Evolutionary conservation across 768 basidiomycete species (phyloP), one percentile per base, ranked within the genome.

Genomic region (Mycena crocata): DNA sequence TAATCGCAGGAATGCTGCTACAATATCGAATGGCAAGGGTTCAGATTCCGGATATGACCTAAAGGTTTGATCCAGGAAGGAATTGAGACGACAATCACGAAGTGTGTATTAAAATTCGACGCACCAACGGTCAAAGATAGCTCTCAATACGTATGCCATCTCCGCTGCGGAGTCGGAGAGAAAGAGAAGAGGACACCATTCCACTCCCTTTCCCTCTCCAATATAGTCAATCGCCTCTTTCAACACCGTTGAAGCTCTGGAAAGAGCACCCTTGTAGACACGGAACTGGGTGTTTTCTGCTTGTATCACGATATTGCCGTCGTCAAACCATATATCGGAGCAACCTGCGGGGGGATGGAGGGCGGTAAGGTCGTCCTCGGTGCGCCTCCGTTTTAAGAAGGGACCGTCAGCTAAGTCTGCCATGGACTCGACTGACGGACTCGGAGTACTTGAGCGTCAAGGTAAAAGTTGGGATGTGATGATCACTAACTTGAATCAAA

Each of bases 261-360:
- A 62, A 7, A 62, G 51, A 23, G 56, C 9, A 6, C 56, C 56
- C 14, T 45, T 57, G 56, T 57, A 57, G 15, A 57, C n/a, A 21
- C 60, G 49, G n/a, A 62, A 62, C 42, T 62, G 60, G 8, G 50
- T 54, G 31, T 35, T 42, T 14, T 45, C 40, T 4, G 61, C 51
- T 21, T 55, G 61, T 24, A 62, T 15, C 7, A 55, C 19, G 28
- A 62, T 15, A 35, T 55, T 62, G 45, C 61, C 61, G 26, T 62
- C 61, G 31, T 35, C 51, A 52, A 55, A 62, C 61, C 61, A 62
- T 12, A 62, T 62, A 9, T 55, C 51, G 30, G 60, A 54, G 39
- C 60, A 40, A 26, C 39, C 23, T 48, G 21, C 12, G 9, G 21
- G 23, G 12, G 30, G 40, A 14, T 54, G 34, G 32, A 21, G 31